Evolutionary conservation across 768 basidiomycete species (phyloP).

Genomic region (Nidularia pulvinata): DNA sequence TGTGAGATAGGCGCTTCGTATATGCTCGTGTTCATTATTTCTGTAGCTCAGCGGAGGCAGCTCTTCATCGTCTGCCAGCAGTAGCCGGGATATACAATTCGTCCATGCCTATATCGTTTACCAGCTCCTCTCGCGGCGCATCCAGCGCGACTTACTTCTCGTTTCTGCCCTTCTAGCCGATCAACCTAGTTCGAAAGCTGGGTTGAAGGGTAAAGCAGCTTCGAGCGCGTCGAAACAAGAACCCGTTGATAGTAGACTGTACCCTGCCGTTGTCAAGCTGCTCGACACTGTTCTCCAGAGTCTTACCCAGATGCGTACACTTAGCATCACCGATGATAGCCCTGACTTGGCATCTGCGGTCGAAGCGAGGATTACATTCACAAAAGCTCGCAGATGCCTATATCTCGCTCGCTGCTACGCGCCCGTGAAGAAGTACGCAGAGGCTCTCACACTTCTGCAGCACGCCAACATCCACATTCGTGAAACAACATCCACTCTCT

Average conservation of each 20-base stretch:
- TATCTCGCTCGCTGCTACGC: conserved; percentile 80
- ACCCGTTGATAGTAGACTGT: conserved; percentile 70
- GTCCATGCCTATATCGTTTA: conserved; percentile 88
- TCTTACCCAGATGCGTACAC: conserved; percentile 77
- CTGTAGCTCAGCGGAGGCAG: conserved; percentile 38
- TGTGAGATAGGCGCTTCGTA: not conserved
- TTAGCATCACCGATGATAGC: conserved; percentile 88
- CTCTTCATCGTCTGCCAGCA: conserved; percentile 30
- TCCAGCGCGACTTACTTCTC: conserved; percentile 86
- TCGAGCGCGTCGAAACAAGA: conserved; percentile 26
- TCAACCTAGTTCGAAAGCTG: conserved; percentile 26
- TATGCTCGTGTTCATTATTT: not conserved
- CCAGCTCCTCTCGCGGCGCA: conserved; percentile 84
- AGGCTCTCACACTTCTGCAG: conserved; percentile 70
- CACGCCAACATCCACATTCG: conserved; percentile 75
- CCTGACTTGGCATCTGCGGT: conserved; percentile 79
- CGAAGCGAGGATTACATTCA: conserved; percentile 74
- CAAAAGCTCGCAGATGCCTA: conserved; percentile 73
- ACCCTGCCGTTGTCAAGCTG: conserved; percentile 86
- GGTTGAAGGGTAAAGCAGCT: conserved; percentile 16
- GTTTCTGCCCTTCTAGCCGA: conserved; percentile 60
- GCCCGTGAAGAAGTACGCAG: conserved; percentile 67
- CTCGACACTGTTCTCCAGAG: conserved; percentile 87
- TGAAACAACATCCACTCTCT: conserved; percentile 59
- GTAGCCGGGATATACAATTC: conserved; percentile 75